Conservation (phyloP, 2,329 filamentous ascomycete genomes). For the Amesomyces nigricolor region DNA sequence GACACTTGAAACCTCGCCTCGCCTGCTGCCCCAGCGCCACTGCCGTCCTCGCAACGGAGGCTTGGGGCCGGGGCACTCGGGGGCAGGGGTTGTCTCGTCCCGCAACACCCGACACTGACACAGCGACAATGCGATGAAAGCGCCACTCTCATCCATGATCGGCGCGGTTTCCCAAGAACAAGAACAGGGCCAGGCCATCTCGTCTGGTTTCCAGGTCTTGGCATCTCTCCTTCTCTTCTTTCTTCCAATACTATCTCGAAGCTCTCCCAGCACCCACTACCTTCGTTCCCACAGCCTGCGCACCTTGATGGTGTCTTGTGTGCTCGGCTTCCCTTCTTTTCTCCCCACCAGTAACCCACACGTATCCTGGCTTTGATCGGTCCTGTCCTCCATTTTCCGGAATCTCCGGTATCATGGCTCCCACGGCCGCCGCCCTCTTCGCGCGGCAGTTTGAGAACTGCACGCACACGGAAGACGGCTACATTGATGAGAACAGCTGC, state of each 20-base stretch:
- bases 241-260: not conserved
- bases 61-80: not conserved
- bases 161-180: not conserved
- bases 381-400: not conserved
- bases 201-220: slow-evolving; percentile 14
- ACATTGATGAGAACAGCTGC: slow-evolving; percentile 29
- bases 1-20: slow-evolving; percentile 19
- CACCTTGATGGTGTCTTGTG: not conserved
- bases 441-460: slow-evolving; percentile 19
- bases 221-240: slow-evolving; percentile 9
- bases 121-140: not conserved
- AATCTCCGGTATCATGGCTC: slow-evolving; percentile 12
- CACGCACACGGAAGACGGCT: slow-evolving; percentile 22
- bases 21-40: slow-evolving; percentile 15
- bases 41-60: slow-evolving; percentile 10
- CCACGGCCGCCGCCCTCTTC: slow-evolving; percentile 9
- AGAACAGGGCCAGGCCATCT: not conserved
- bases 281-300: not conserved
- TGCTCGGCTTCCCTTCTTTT: not conserved
- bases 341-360: not conserved
- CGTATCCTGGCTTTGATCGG: not conserved
- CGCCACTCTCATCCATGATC: slow-evolving; percentile 7
- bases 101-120: not conserved
- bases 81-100: not conserved
- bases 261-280: not conserved